phyloP scores from a whole-genome alignment of 805 yeast species.

The Candida sanyiensis region DNA sequence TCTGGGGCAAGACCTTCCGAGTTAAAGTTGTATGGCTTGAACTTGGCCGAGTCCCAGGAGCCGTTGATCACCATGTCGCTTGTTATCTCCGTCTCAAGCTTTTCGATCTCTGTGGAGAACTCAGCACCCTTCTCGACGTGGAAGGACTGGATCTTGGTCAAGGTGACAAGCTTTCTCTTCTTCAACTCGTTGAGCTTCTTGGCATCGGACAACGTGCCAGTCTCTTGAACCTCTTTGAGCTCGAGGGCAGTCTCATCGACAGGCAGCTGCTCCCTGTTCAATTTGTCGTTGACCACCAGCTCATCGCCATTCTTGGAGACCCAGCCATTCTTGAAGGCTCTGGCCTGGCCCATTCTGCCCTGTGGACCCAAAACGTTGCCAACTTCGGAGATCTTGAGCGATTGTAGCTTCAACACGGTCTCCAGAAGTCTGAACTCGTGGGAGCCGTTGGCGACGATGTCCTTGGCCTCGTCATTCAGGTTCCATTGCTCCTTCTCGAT shows the following conservation, averaged over 20 bases:
- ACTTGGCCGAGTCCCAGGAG: constrained; percentile 74
- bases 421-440: constrained; percentile 83
- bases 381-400: constrained; percentile 77
- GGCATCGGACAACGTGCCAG: constrained; percentile 53
- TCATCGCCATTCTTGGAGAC: constrained; percentile 80
- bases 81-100: constrained; percentile 89
- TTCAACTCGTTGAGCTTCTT: constrained; percentile 79
- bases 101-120: constrained; percentile 74
- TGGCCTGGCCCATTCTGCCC: constrained; percentile 92
- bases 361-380: constrained; percentile 65
- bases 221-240: constrained; percentile 48
- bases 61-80: constrained; percentile 85
- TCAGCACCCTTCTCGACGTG: constrained; percentile 74
- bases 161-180: constrained; percentile 80
- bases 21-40: constrained; percentile 93
- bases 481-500: constrained; percentile 72
- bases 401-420: constrained; percentile 69
- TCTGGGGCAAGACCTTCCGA: constrained; percentile 86
- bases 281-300: constrained; percentile 51
- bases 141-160: constrained; percentile 71
- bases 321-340: constrained; percentile 98
- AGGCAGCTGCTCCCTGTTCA: constrained; percentile 44
- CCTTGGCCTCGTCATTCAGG: constrained; percentile 76
- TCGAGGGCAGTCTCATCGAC: constrained; percentile 62
- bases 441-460: constrained; percentile 74